Evolutionary conservation across 2,329 filamentous ascomycete species (phyloP), one percentile per base, ranked within the genome.

Genomic region (Curvularia lunata): DNA sequence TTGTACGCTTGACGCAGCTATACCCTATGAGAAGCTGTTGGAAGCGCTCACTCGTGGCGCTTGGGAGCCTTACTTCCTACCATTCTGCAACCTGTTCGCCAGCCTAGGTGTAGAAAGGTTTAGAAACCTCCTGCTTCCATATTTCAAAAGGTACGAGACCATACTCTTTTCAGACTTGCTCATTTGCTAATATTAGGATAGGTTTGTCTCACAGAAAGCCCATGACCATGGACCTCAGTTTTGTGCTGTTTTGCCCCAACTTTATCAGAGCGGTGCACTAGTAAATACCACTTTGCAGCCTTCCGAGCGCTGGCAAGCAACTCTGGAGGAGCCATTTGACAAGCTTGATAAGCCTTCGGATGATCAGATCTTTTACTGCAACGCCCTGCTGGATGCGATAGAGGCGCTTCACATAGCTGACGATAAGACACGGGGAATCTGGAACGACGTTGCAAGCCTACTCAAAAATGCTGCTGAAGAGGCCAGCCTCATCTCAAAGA

Each of bases 61-160:
- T 1, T 83, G 93, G 68, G 85, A 88, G 69, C 78, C 78, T 50
- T 89, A 88, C 80, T 98, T 97, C 74, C 84, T 98, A 42, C 84
- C 88, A 0, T 97, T 98, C 75, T 97, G 92, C 76, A 88, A 89
- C 13, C 88, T 91, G 51, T 88, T 95, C 65, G 88, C 91, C 0
- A 85, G 91, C 52, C 81, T 96, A 34, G 88, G 92, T 45, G 74
- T 84, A 1, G 85, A 88, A 52, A 85, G 91, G 38, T 99, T 98
- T 71, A 85, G 87, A 52, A 88, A 86, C 62, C 81, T 97, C n/a
- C 84, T 96, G 30, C 82, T 93, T 7, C 88, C 87, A 37, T 88
- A 91, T 56, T 92, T 98, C 66, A 91, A 96, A 75, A 91, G 86
- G 85, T 91, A 63, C n/a, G 10, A 38, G 6, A n/a, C 37, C 6